Percentiles rank a stretch among this genome's conserved stretches.
phyloP scores from a whole-genome alignment of 129 eudicot species.

The Kitagawia praeruptora region DNA sequence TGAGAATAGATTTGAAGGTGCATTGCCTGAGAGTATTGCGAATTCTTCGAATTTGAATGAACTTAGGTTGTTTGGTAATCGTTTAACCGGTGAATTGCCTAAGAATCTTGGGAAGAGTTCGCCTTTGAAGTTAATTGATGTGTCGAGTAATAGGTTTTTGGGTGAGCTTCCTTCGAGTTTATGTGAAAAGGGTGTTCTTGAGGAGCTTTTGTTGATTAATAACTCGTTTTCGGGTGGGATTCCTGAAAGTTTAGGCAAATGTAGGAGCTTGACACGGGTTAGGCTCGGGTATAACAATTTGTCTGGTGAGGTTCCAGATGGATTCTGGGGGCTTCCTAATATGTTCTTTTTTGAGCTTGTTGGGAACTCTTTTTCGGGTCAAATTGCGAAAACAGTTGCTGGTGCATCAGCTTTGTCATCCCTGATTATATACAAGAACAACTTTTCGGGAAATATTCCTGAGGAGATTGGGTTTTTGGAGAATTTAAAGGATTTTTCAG shows the following conservation, averaged over 20 bases:
- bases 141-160: conserved; percentile 57
- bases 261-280: conserved; percentile 66
- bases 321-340: conserved; percentile 78
- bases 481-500: conserved; percentile 45
- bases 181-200: conserved; percentile 47
- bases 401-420: conserved; percentile 63
- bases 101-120: conserved; percentile 58
- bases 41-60: conserved; percentile 63
- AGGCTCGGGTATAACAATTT: conserved; percentile 54
- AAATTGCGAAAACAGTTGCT: conserved; percentile 54
- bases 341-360: conserved; percentile 59
- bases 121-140: conserved; percentile 57
- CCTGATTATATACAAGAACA: conserved; percentile 39
- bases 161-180: conserved; percentile 55
- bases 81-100: conserved; percentile 49
- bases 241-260: conserved; percentile 47
- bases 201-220: conserved; percentile 59
- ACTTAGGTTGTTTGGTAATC: conserved; percentile 55
- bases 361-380: conserved; percentile 60
- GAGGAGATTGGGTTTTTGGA: conserved; percentile 60
- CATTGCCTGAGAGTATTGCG: conserved; percentile 47
- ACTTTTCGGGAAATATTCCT: conserved; percentile 54
- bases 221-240: conserved; percentile 67
- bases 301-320: conserved; percentile 68
- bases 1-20: conserved; percentile 54